Evolutionary conservation across 352 stramenopile species (phyloP).

Genomic region (Aphanomyces euteiches): DNA sequence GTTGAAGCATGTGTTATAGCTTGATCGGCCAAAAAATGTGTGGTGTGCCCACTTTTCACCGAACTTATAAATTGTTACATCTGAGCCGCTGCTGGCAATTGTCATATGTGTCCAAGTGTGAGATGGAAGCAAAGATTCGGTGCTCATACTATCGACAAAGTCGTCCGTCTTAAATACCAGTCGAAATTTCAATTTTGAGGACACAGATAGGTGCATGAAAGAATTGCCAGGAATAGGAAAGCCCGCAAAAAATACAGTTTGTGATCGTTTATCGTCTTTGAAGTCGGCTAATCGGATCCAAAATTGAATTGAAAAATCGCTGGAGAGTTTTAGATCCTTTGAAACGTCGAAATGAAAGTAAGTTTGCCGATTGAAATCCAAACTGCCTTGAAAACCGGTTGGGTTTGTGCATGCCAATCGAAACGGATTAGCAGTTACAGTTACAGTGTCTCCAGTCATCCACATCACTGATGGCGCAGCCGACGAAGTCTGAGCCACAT

Average conservation of each 20-base stretch:
- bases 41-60: conserved; percentile 32
- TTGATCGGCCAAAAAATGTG: conserved; percentile 17
- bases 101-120: conserved; percentile 13
- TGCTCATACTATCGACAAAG: conserved; percentile 21
- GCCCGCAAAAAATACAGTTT: conserved; percentile 11
- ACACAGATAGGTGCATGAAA: conserved; percentile 7
- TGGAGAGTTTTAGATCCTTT: conserved; percentile 29
- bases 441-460: conserved; percentile 20
- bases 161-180: conserved; percentile 17
- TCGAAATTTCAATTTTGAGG: neutral
- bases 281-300: conserved; percentile 42
- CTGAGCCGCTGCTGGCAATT: conserved; percentile 32
- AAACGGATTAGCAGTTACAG: conserved; percentile 1
- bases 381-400: conserved; percentile 40
- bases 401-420: conserved; percentile 5
- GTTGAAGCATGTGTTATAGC: conserved; percentile 9
- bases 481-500: conserved; percentile 37
- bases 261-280: conserved; percentile 15
- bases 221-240: neutral
- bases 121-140: neutral
- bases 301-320: conserved; percentile 54
- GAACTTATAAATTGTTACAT: conserved; percentile 43
- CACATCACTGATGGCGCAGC: neutral
- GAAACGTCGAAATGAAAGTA: neutral
- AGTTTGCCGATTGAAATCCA: conserved; percentile 24